Evolutionary conservation across 164 flowering plant species (phyloP).

Genomic region (Saururus chinensis): DNA sequence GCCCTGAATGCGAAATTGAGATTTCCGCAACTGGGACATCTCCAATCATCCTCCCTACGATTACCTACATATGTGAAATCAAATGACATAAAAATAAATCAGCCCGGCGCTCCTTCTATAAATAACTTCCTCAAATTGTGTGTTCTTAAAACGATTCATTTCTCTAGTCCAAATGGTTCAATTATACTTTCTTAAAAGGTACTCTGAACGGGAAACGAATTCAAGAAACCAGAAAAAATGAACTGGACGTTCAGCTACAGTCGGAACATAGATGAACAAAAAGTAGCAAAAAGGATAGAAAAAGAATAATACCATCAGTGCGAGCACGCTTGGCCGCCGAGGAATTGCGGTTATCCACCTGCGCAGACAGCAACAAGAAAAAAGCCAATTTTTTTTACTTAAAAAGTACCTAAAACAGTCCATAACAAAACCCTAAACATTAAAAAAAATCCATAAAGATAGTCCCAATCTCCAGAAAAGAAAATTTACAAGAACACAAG

Average conservation of each 20-base stretch:
- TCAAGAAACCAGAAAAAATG: neutral
- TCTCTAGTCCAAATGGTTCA: neutral
- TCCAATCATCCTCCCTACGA: slow-evolving; percentile 99
- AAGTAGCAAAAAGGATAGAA: neutral
- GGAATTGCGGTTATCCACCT: slow-evolving; percentile 85
- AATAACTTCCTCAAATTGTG: neutral
- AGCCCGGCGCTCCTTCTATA: neutral
- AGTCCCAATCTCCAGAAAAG: too few species aligned
- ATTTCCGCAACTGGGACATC: slow-evolving; percentile 97
- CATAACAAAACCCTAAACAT: too few species aligned
- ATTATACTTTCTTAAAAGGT: neutral
- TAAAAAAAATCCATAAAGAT: too few species aligned
- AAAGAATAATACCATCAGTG: slow-evolving; percentile 62
- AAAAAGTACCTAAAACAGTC: too few species aligned
- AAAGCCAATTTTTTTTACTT: too few species aligned
- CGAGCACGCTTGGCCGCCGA: slow-evolving; percentile 94
- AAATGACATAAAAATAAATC: neutral
- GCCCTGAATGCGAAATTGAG: slow-evolving; percentile 96
- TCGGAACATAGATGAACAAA: neutral
- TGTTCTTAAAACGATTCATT: too few species aligned
- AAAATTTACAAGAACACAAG: too few species aligned
- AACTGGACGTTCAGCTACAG: neutral
- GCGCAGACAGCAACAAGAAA: neutral
- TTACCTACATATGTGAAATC: slow-evolving; percentile 43
- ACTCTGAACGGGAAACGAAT: neutral